A percentile compares a stretch with the other conserved stretches of the same genome.
phyloP scores from a whole-genome alignment of 1,139 yeast genomes.

The Nadsonia starkeyi-henricii region DNA sequence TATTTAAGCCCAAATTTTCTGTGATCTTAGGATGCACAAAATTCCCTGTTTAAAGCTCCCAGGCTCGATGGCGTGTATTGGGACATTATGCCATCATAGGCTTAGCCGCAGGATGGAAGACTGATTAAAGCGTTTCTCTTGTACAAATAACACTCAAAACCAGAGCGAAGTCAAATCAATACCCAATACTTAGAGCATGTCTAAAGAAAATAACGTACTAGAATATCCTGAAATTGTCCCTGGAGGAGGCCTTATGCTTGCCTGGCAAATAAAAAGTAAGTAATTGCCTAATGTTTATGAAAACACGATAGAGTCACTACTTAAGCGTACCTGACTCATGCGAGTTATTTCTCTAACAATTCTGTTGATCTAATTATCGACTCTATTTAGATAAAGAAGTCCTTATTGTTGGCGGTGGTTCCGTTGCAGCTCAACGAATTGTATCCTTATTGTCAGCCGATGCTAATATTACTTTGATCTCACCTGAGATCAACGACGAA shows the following conservation, averaged over 20 bases:
- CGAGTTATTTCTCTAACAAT: background rate
- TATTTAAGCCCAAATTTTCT: background rate
- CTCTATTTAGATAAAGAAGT: conserved; percentile 35
- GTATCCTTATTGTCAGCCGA: conserved; percentile 53
- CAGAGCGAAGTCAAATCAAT: background rate
- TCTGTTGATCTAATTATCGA: background rate
- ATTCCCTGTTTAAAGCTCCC: too few species aligned
- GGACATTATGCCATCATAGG: too few species aligned
- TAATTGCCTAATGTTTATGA: background rate
- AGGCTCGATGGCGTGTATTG: too few species aligned
- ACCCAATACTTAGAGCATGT: background rate
- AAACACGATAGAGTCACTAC: too few species aligned
- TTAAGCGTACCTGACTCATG: too few species aligned
- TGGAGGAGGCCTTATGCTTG: conserved; percentile 48
- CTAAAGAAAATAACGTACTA: conserved; percentile 5
- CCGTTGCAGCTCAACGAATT: conserved; percentile 63
- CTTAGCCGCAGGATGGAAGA: too few species aligned
- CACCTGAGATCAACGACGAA: conserved; percentile 42
- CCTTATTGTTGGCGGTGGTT: conserved; percentile 70
- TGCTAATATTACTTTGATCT: conserved; percentile 54
- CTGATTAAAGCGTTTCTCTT: too few species aligned
- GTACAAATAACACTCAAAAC: too few species aligned
- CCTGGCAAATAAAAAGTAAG: conserved; percentile 53
- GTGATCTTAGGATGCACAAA: too few species aligned
- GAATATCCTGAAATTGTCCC: conserved; percentile 6